Conservation (phyloP, 108 stramenopile genomes). For the Stephanodiscus triporus region DNA sequence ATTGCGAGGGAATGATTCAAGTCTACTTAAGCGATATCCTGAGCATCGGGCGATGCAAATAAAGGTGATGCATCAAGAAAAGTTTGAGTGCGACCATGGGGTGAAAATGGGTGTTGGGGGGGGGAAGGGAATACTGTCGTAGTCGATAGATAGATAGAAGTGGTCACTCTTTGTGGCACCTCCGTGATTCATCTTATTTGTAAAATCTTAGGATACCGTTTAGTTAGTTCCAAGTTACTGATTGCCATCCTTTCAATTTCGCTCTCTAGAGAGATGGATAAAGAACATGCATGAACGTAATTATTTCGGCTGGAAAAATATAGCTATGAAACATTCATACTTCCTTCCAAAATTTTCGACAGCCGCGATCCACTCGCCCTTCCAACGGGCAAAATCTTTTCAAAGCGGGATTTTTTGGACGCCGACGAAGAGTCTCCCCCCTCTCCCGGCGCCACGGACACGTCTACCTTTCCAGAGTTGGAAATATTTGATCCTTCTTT, state of each 20-base stretch:
- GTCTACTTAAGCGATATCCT: too few relatives aligned
- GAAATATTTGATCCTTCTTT: conserved; percentile 11
- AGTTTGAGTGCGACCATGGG: too few relatives aligned
- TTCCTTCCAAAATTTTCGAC: conserved; percentile 50
- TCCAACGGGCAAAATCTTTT: conserved; percentile 58
- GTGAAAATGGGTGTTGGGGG: too few relatives aligned
- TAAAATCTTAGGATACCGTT: neutral
- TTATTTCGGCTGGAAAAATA: neutral
- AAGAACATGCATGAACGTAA: neutral
- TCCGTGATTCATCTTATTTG: neutral
- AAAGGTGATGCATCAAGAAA: too few relatives aligned
- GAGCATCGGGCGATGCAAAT: too few relatives aligned
- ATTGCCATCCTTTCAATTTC: neutral
- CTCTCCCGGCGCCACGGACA: neutral
- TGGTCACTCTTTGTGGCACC: neutral
- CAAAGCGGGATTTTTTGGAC: conserved; percentile 2
- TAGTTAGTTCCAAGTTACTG: neutral
- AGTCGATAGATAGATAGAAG: too few relatives aligned
- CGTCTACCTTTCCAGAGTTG: conserved; percentile 9
- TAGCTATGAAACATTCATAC: conserved; percentile 28
- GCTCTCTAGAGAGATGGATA: neutral
- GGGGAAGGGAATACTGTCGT: too few relatives aligned
- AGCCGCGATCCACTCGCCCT: conserved; percentile 70
- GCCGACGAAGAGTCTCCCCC: neutral
- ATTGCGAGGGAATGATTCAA: too few relatives aligned